Percentiles rank a stretch among this genome's conserved stretches.
Conservation (phyloP, 225 moss, liverwort and hornwort genomes). For the Polytrichum formosum region DNA sequence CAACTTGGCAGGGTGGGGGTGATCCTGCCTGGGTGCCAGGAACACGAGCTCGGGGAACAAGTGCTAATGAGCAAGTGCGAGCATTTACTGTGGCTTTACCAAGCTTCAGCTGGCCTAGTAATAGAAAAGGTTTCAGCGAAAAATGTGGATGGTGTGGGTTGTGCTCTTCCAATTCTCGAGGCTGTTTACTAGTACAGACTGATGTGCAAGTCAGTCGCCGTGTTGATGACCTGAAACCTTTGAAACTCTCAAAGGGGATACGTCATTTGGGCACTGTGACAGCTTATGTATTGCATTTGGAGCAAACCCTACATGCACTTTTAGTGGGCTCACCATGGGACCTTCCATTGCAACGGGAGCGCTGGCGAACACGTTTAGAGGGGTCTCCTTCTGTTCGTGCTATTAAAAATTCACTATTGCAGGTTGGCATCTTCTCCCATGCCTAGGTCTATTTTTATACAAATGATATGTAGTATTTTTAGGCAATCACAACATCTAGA, state of each 20-base stretch:
- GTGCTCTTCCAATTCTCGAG: conserved; percentile 59
- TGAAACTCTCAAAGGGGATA: conserved; percentile 43
- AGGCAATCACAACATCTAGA: too few species aligned
- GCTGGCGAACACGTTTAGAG: conserved; percentile 81
- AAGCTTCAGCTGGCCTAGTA: conserved; percentile 82
- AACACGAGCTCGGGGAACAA: conserved; percentile 58
- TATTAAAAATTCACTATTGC: conserved; percentile 54
- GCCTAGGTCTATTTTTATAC: too few species aligned
- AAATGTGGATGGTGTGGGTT: conserved; percentile 97
- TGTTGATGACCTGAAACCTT: conserved; percentile 66
- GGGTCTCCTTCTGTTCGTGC: conserved; percentile 44
- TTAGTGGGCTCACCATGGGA: conserved; percentile 79
- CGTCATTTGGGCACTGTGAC: conserved; percentile 70
- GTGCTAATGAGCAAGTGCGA: conserved; percentile 72
- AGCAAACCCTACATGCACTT: conserved; percentile 70
- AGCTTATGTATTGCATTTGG: conserved; percentile 82
- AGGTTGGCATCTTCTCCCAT: conserved; percentile 32
- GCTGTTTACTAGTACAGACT: conserved; percentile 84
- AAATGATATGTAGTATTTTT: too few species aligned
- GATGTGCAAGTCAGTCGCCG: conserved; percentile 71
- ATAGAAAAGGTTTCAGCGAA: conserved; percentile 70
- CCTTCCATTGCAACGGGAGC: conserved; percentile 53
- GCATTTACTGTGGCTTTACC: conserved; percentile 73
- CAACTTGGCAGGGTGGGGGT: conserved; percentile 70
- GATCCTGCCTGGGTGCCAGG: conserved; percentile 71